These are phyloP conservation scores for Fusarium albidum DNA, from an alignment of 2,329 filamentous ascomycete genomes.

Conservation along the genomic window DNA sequence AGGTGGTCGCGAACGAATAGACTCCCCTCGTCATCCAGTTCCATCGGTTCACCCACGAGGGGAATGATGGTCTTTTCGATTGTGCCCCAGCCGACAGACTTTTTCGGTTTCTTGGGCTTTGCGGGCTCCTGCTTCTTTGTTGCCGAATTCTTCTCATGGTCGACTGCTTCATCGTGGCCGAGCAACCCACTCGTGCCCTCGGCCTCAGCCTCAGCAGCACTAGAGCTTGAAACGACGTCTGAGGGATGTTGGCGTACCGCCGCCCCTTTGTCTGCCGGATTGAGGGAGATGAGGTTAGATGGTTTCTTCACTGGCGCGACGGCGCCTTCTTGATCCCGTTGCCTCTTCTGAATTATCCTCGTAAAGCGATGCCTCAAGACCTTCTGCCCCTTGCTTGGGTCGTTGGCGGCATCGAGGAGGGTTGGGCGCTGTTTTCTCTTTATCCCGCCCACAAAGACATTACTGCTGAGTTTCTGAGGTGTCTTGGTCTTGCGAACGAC, in stretches of 20 bases:
- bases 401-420: slow-evolving; percentile 50
- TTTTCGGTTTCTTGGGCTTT: slow-evolving; percentile 37
- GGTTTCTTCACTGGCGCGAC: slow-evolving; percentile 47
- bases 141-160: not conserved
- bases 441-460: slow-evolving; percentile 57
- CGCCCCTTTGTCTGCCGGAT: slow-evolving; percentile 30
- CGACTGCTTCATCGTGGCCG: slow-evolving; percentile 15
- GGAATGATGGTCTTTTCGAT: slow-evolving; percentile 30
- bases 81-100: slow-evolving; percentile 38
- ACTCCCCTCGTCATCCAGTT: slow-evolving; percentile 30
- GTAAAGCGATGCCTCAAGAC: slow-evolving; percentile 48
- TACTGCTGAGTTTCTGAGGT: slow-evolving; percentile 36
- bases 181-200: slow-evolving; percentile 15
- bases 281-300: slow-evolving; percentile 41
- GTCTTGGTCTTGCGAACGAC: slow-evolving; percentile 21
- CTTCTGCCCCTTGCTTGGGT: slow-evolving; percentile 52
- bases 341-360: slow-evolving; percentile 52
- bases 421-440: slow-evolving; percentile 45
- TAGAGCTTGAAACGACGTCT: not conserved
- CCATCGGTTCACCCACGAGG: slow-evolving; percentile 37
- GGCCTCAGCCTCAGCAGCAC: slow-evolving; percentile 12
- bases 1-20: slow-evolving; percentile 32
- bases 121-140: not conserved
- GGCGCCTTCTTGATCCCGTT: slow-evolving; percentile 54
- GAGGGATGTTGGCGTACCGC: not conserved